Evolutionary conservation across 2,329 filamentous ascomycete genomes (phyloP).

Genomic region (Botrytis fragariae): DNA sequence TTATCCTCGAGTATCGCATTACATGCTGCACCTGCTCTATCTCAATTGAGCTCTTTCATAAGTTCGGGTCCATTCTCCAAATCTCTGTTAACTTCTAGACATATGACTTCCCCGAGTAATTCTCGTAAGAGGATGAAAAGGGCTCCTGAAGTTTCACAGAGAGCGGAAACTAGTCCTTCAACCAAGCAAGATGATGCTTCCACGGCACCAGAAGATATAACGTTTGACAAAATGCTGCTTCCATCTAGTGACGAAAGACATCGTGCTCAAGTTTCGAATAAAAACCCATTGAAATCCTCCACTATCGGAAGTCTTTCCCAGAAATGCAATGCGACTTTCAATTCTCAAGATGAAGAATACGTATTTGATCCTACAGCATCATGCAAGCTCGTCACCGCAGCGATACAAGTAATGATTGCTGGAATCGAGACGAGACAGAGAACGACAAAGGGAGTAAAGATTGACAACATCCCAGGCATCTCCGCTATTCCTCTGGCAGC

Average conservation of each 20-base stretch:
- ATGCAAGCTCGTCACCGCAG: conserved; percentile 20
- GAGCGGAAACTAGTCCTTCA: too few relatives aligned
- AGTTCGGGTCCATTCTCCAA: background rate
- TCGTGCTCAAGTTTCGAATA: background rate
- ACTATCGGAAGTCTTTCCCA: background rate
- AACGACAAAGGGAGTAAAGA: conserved; percentile 18
- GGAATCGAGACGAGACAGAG: conserved; percentile 10
- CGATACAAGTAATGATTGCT: conserved; percentile 24
- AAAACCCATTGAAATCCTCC: background rate
- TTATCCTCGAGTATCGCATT: background rate
- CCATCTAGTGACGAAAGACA: background rate
- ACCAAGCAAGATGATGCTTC: background rate
- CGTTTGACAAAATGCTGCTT: background rate
- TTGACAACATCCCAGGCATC: conserved; percentile 20
- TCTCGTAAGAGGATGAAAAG: background rate
- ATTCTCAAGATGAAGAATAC: background rate
- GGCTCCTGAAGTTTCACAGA: too few relatives aligned
- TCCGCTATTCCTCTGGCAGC: conserved; percentile 17
- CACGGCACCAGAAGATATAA: background rate
- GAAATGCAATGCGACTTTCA: background rate
- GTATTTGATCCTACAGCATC: conserved; percentile 2
- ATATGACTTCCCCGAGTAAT: background rate
- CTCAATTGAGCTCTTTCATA: conserved; percentile 1
- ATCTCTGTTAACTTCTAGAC: background rate
- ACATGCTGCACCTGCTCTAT: background rate